phyloP scores from a whole-genome alignment of 257 asterid species.

The Phtheirospermum japonicum region DNA sequence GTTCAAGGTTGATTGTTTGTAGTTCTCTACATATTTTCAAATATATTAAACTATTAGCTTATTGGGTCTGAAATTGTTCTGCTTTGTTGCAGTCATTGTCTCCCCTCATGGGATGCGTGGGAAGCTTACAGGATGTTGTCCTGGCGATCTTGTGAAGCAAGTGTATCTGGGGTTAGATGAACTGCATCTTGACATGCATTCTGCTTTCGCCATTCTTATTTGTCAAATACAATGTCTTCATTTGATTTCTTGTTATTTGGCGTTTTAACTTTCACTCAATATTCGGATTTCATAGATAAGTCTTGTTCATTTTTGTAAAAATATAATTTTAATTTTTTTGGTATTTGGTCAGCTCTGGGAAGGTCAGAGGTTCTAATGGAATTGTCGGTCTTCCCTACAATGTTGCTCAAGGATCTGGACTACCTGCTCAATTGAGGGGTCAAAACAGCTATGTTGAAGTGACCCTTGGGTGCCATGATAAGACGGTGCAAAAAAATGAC shows the following conservation, averaged over 20 bases:
- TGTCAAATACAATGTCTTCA: neutral
- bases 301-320: neutral
- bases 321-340: constrained; percentile 1
- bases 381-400: constrained; percentile 75
- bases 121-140: constrained; percentile 87
- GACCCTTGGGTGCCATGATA: constrained; percentile 72
- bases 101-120: constrained; percentile 99
- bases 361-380: constrained; percentile 70
- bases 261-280: constrained; percentile 14
- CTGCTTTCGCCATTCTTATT: constrained; percentile 6
- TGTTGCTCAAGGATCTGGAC: constrained; percentile 63
- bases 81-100: constrained; percentile 65
- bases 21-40: constrained; percentile 19
- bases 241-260: constrained; percentile 16
- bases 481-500: constrained; percentile 36
- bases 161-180: constrained; percentile 76
- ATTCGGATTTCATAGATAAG: neutral
- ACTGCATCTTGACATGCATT: constrained; percentile 8
- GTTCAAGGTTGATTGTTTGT: too few species aligned
- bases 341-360: constrained; percentile 68
- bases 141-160: constrained; percentile 94
- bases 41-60: constrained; percentile 21
- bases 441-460: constrained; percentile 86
- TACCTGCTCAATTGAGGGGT: constrained; percentile 63
- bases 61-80: constrained; percentile 19